A percentile compares a stretch with the other conserved stretches of the same genome.
These are phyloP conservation scores for Lupinus albus DNA, from an alignment of 306 rosid species.

Conservation along the genomic window DNA sequence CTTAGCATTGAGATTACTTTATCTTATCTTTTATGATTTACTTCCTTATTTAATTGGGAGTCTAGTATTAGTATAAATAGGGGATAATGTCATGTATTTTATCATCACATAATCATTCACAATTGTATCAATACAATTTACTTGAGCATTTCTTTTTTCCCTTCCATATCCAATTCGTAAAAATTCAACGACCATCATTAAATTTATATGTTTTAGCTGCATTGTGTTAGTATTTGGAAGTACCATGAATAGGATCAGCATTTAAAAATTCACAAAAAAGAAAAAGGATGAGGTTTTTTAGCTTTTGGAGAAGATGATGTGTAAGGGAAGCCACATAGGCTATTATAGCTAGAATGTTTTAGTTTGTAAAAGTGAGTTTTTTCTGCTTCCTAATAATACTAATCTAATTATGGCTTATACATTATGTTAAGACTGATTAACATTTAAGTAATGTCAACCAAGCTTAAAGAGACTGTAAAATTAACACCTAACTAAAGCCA, in stretches of 20 bases:
- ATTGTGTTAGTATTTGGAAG: neutral
- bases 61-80: no score
- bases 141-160: no score
- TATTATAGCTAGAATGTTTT: neutral
- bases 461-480: neutral
- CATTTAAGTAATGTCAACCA: neutral
- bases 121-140: no score
- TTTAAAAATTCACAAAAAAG: neutral
- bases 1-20: no score
- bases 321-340: neutral
- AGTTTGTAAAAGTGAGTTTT: constrained; percentile 4
- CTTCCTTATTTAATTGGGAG: no score
- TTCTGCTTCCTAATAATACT: constrained; percentile 12
- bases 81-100: no score
- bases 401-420: constrained; percentile 2
- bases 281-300: neutral
- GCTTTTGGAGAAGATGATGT: constrained; percentile 2
- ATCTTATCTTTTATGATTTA: no score
- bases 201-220: neutral
- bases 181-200: no score
- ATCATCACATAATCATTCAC: no score
- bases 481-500: constrained; percentile 3
- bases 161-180: no score
- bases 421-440: neutral
- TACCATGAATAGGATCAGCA: constrained; percentile 1